Evolutionary conservation across 1,284 basidiomycete genomes (phyloP), one percentile per base, ranked within the genome.

Genomic region (Meira miltonrushii): DNA sequence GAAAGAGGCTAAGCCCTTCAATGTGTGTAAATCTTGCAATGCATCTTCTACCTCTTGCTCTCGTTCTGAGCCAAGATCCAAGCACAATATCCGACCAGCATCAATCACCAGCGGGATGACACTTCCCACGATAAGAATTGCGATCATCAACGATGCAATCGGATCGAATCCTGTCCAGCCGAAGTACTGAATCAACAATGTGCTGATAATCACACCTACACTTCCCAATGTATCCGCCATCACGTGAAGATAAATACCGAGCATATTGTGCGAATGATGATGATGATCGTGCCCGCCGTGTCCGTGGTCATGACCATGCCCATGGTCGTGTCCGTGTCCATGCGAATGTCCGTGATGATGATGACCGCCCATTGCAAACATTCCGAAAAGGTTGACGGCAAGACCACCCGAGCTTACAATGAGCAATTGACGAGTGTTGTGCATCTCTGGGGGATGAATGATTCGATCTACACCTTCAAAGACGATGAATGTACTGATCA

Each of bases 121-220:
- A 71, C 90, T 92, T 2, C 89, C 94, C 28, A 92, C 89, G 69
- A 99, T 99, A 64, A 99, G 82, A 9, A 90, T 81, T 1, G 95
- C 95, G 70, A 99, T 99, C 23, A 99, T 93, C 40, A 99, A 82
- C 10, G 92, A 95, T 0, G 95, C 95, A 62, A 99, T 92, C 1
- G 95, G 95, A 79, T 99, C 95, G 77, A 97, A 99, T 15, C 93
- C 93, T 2, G 95, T 98, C 93, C 93, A 98, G n/a, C 94, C 94
- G 70, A 95, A 98, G 61, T 87, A 87, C 70, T 94, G 87, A 67
- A 99, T 98, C 60, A 98, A 84, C 13, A 98, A 81, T 2, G 95
- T 99, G 21, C 93, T 97, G 56, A 97, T 85, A 74, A 99, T 98
- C 8, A 99, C 95, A n/a, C 95, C 95, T 17, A 98, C 93, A 10